Evolutionary conservation across 371 early-diverging fungal genomes (phyloP), one percentile per base, ranked within the genome.

Genomic region (Rhizopus microsporus): DNA sequence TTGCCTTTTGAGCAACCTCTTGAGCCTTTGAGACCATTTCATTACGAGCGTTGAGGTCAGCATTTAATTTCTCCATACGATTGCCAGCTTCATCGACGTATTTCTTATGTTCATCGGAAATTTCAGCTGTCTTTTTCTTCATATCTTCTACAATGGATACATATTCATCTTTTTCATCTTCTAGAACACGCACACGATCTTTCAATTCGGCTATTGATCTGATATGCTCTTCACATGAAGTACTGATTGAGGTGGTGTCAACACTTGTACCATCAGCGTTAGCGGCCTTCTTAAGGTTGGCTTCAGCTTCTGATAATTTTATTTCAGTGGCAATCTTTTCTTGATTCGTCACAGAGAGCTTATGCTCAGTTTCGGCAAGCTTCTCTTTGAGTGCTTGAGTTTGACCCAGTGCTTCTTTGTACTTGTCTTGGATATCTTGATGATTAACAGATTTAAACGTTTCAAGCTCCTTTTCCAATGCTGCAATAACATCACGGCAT

Each of bases 261-360:
- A 7, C 39, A 13, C 38, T 38, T 30, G 50, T 5, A 15, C 17
- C 10, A 29, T 45, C 40, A 3, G 34, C 23, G 9, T 37, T 17
- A n/a, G 56, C 15, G 1, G 40, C 46, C 0, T 29, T 34, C 32
- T 63, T 53, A 5, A 56, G 38, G 12, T 54, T 40, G 5, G 53
- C 58, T 49, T 63, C 57, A 7, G 54, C 58, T 4, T 54, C 37
- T n/a, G 50, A 48, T 31, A 63, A 37, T 10, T 63, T 63, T 12
- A 54, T 63, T 44, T 63, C 54, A 32, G 58, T 54, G 32, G 57
- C 47, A 13, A 57, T 63, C 31, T 54, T 39, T n/a, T 57, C 57
- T 54, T 63, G 53, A 12, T 53, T 63, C 13, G 32, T 50, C 7
- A 53, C 31, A 4, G 57, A 57, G 3, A 63, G 32, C 12, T 57